Base-by-base conservation (phyloP, 148 eudicot species). In the Agrostemma githago region DNA sequence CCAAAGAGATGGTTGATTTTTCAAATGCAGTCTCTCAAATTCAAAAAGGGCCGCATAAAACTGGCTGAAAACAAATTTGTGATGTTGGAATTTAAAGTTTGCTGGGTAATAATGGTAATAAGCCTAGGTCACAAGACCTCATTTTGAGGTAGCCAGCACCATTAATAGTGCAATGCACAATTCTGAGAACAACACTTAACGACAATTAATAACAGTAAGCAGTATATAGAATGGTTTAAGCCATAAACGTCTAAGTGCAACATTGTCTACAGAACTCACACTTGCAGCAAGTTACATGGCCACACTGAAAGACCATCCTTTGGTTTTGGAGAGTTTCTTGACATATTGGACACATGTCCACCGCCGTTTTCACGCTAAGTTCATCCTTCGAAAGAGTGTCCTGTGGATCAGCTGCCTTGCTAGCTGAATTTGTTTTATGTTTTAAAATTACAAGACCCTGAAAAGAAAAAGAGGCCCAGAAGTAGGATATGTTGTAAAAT, bases 271-370 rank as follows among this genome's bases (percentile, higher is more conserved):
- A 37, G 61, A 75, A 82, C 98, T 91, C 78, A 94, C 98, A 95
- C 83, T 92, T 95, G 84, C 89, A 88, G 77, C 98, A 95, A 37
- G 88, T 92, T 62, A 90, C 72, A 73, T 95, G 98, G 20, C 96
- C 98, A 77, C 98, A 95, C 76, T 86, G 93, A 69, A 92, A 95
- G 71, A 95, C 98, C 96, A 95, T 92, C 83, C 86, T 95, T 72
- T 92, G 96, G 78, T 80, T 82, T 61, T 76, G 79, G 68, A 92
- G 90, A 76, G 79, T 88, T 79, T 95, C 98, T 79, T 92, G 98
- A 81, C 98, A 95, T 73, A 95, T 81, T 37, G 98, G 98, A 82
- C 98, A 95, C 40, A 85, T 69, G 72, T 86, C 89, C 66, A 86
- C 90, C 44, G 76, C 82, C 54, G 67, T 74, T 76, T 74, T 83